Conservation (phyloP, 2,329 filamentous ascomycete species). For the Penicillium sp. region DNA sequence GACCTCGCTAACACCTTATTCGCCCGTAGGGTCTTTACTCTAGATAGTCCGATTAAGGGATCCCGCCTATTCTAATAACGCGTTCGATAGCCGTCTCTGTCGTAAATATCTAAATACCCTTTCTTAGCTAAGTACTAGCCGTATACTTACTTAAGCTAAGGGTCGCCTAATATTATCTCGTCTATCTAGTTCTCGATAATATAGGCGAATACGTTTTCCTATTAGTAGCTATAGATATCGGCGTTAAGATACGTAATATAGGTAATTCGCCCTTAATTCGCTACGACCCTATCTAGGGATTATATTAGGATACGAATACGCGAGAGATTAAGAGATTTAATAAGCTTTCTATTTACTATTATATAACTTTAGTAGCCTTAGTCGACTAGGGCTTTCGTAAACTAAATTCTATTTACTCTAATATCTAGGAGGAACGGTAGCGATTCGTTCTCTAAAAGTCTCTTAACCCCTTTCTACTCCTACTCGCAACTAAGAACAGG, state of each 20-base stretch:
- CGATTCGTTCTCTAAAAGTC: neutral
- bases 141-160: neutral
- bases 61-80: neutral
- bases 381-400: neutral
- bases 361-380: neutral
- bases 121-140: neutral
- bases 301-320: neutral
- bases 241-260: neutral
- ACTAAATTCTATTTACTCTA: slow-evolving; percentile 1
- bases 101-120: neutral
- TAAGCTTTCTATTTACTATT: neutral
- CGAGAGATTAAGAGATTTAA: neutral
- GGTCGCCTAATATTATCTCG: neutral
- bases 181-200: neutral
- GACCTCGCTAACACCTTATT: too few relatives aligned
- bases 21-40: neutral
- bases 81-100: neutral
- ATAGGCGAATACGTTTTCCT: neutral
- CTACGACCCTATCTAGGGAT: neutral
- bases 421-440: neutral
- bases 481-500: too few relatives aligned
- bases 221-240: neutral
- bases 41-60: neutral
- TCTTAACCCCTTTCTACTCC: neutral
- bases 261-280: neutral